A percentile compares a stretch with the other conserved stretches of the same genome.
These are phyloP conservation scores for Fusarium decemcellulare DNA, from an alignment of 2,329 filamentous ascomycete genomes.

Conservation along the genomic window DNA sequence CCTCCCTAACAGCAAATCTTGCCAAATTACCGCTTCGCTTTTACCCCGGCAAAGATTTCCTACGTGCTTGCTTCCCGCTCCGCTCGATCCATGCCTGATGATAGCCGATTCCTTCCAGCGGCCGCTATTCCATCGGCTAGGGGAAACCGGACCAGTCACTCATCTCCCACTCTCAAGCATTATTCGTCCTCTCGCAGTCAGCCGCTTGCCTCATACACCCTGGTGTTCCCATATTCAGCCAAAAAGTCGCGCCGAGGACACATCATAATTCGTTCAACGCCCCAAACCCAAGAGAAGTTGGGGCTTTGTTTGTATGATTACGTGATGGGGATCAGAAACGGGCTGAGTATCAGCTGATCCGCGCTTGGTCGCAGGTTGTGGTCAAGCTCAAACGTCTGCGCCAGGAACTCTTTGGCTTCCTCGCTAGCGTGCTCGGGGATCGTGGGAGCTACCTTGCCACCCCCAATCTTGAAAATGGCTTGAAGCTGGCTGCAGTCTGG, in stretches of 20 bases:
- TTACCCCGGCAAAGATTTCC: not conserved
- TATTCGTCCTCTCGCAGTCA: not conserved
- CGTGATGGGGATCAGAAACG: slow-evolving; percentile 83
- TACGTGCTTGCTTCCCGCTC: not conserved
- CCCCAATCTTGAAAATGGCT: slow-evolving; percentile 98
- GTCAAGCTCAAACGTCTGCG: slow-evolving; percentile 94
- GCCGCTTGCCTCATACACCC: not conserved
- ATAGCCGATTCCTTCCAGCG: slow-evolving; percentile 13
- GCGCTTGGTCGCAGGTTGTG: slow-evolving; percentile 93
- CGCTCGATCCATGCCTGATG: slow-evolving; percentile 4
- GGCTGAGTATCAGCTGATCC: slow-evolving; percentile 88
- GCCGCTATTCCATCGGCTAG: slow-evolving; percentile 6
- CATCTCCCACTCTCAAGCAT: not conserved
- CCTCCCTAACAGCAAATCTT: not conserved
- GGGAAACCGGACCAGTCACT: not conserved
- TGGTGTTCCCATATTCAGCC: slow-evolving; percentile 8
- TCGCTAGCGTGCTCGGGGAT: slow-evolving; percentile 89
- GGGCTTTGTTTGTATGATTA: slow-evolving; percentile 31
- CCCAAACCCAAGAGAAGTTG: slow-evolving; percentile 4
- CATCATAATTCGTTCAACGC: slow-evolving; percentile 21
- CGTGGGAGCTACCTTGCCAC: slow-evolving; percentile 86
- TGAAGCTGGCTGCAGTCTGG: slow-evolving; percentile 97
- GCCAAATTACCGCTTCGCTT: slow-evolving; percentile 18
- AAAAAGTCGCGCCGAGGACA: slow-evolving; percentile 8
- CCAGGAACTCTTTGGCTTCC: slow-evolving; percentile 87